Evolutionary conservation across 139 green algal species (phyloP).

Genomic region (Tetraselmis chui): DNA sequence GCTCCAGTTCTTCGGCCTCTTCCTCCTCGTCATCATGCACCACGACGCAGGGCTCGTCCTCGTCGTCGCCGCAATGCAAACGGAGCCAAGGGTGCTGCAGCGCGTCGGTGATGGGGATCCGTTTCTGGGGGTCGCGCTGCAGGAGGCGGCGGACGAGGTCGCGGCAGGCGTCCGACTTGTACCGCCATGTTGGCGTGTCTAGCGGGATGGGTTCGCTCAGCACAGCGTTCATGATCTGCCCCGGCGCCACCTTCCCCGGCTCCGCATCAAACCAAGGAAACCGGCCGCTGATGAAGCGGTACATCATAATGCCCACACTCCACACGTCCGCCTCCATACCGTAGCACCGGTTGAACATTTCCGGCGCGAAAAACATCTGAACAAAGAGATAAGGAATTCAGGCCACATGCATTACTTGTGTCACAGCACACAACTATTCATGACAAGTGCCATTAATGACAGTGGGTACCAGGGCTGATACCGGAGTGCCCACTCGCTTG

Average conservation of each 20-base stretch:
- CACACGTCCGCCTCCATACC: constrained; percentile 14
- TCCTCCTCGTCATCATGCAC: background rate
- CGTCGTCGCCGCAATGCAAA: background rate
- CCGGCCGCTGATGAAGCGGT: constrained; percentile 17
- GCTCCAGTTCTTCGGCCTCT: background rate
- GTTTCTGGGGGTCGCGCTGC: constrained; percentile 15
- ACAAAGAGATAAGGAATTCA: no score
- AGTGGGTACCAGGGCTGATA: no score
- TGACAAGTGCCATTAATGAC: no score
- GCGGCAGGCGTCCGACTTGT: constrained; percentile 1
- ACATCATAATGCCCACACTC: constrained; percentile 24
- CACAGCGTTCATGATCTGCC: background rate
- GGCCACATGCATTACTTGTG: no score
- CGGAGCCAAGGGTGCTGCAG: constrained; percentile 27
- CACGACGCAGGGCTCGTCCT: background rate
- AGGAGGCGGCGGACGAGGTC: constrained; percentile 27
- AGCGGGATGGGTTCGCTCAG: background rate
- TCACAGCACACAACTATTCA: no score
- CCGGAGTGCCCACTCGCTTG: constrained; percentile 1
- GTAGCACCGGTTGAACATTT: constrained; percentile 19
- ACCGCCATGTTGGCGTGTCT: background rate
- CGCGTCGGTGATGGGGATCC: constrained; percentile 17
- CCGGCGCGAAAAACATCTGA: constrained; percentile 15
- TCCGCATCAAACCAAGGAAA: constrained; percentile 13
- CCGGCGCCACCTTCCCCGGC: background rate